Base-by-base conservation (phyloP, 2,329 filamentous ascomycete species). In the Trichoderma hamatum region DNA sequence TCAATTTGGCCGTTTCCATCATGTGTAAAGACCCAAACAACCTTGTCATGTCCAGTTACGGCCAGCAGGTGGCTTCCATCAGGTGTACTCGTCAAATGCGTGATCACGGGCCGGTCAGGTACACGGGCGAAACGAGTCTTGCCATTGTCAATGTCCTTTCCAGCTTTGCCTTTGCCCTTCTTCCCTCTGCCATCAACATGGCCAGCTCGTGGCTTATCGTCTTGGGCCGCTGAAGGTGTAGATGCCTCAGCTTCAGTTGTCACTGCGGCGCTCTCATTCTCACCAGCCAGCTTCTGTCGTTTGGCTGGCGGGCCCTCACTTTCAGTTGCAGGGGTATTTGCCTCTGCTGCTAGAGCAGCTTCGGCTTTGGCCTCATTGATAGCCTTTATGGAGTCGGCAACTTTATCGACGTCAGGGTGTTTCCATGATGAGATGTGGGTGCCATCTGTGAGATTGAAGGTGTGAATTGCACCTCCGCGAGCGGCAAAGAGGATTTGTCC, bases 31-130 rank as follows among this genome's bases (percentile, higher is more conserved):
- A 97, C 92, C 78, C 92, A 92, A 51, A 99, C 85, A 61, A 87
- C 89, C 82, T 99, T 99, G 83, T 98, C 96, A 75, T 97, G 93
- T n/a, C 88, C 90, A 10, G 94, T 97, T 34, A 96, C 88, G 26
- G 89, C 92, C 52, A 97, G 82, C 24, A 96, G 78, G 80, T 97
- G 84, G 52, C 86, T 84, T 16, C 89, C 88, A 72, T 92, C 84
- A 16, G 83, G 78, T 0, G 93, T 90, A 32, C 86, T 81, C 26
- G 86, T 83, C 72, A 97, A 77, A 71, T 90, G 87, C 69, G 90
- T 90, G 67, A 97, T 86, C 74, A 90, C 89, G 5, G 90, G 86
- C 70, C 83, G 78, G 67, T 89, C 86, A 2, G 81, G 79, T n/a
- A 80, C 76, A 49, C 74, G 74, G 26, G 71, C 72, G 71, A 78